phyloP scores from a whole-genome alignment of 2,329 filamentous ascomycete genomes.

The Aspergillus costaricaensis region DNA sequence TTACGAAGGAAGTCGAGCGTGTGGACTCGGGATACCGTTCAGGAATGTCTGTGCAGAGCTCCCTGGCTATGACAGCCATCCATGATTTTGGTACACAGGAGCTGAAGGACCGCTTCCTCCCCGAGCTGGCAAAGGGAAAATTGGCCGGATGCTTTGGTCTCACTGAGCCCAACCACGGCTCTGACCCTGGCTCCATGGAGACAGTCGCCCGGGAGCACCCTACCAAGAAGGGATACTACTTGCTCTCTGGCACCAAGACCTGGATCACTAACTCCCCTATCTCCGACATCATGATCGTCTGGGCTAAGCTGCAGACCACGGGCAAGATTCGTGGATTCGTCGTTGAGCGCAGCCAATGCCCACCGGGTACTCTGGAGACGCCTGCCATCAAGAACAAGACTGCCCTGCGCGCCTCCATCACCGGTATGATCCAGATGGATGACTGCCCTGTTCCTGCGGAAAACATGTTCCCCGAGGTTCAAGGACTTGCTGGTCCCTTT shows the following conservation, averaged over 20 bases:
- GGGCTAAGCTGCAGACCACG: conserved; percentile 88
- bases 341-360: conserved; percentile 81
- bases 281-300: conserved; percentile 79
- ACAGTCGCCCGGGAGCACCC: conserved; percentile 81
- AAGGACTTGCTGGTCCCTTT: conserved; percentile 87
- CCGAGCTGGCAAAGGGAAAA: conserved; percentile 78
- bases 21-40: conserved; percentile 91
- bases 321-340: conserved; percentile 94
- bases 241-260: conserved; percentile 80
- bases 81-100: conserved; percentile 84
- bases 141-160: conserved; percentile 83
- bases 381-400: conserved; percentile 94
- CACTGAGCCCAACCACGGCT: conserved; percentile 91
- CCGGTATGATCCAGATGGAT: conserved; percentile 96
- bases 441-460: conserved; percentile 81
- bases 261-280: conserved; percentile 97
- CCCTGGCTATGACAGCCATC: conserved; percentile 90
- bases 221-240: conserved; percentile 77
- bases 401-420: conserved; percentile 87
- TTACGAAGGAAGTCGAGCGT: conserved; percentile 85
- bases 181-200: conserved; percentile 90
- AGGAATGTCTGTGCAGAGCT: conserved; percentile 91
- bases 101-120: conserved; percentile 81
- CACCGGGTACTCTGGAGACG: conserved; percentile 85
- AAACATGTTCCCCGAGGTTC: conserved; percentile 91